These are phyloP conservation scores for Rhododendron ferrugineum DNA, from an alignment of 148 eudicot species.

Conservation along the genomic window DNA sequence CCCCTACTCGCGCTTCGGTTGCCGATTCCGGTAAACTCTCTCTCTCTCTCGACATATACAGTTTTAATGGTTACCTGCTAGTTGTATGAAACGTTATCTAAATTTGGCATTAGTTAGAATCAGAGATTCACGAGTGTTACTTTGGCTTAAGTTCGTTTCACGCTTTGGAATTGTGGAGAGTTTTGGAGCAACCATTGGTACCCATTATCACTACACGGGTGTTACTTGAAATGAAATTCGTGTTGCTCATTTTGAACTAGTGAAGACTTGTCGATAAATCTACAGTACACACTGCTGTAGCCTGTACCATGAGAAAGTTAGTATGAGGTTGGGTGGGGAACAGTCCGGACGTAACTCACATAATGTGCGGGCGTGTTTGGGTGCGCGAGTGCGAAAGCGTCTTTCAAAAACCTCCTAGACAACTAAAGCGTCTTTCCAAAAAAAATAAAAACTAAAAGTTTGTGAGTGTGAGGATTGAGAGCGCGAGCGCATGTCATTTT, in stretches of 20 bases:
- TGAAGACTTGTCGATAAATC: background rate
- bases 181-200: background rate
- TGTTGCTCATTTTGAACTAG: background rate
- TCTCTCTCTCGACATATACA: background rate
- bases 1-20: constrained; percentile 1
- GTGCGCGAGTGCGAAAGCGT: no score
- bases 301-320: background rate
- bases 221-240: background rate
- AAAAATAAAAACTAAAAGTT: no score
- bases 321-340: background rate
- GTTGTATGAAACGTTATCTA: background rate
- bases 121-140: background rate
- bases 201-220: background rate
- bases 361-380: no score
- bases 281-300: background rate
- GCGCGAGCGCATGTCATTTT: no score
- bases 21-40: constrained; percentile 21
- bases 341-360: background rate
- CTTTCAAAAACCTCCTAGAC: no score
- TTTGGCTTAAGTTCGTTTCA: background rate
- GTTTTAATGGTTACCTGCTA: background rate
- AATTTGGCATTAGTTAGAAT: background rate
- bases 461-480: no score
- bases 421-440: no score
- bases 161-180: background rate